A percentile compares a stretch with the other conserved stretches of the same genome.
phyloP scores from a whole-genome alignment of 192 early-diverging fungal genomes.

The Entomortierella parvispora region DNA sequence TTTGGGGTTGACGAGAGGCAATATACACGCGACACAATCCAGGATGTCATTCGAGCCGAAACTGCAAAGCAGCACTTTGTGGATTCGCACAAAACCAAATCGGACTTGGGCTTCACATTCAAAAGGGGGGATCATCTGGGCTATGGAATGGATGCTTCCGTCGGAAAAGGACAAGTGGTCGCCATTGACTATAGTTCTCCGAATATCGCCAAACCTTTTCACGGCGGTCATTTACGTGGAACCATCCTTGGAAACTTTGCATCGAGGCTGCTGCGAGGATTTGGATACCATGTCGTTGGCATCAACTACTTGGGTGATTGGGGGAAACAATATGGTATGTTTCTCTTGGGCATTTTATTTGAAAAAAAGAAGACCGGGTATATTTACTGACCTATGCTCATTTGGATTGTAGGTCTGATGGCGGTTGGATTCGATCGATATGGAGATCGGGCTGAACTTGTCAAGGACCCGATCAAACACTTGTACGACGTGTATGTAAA shows the following conservation, averaged over 20 bases:
- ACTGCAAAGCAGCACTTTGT: constrained; percentile 7
- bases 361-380: no score
- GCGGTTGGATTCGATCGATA: constrained; percentile 88
- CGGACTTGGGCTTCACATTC: not conserved
- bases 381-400: no score
- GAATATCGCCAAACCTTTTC: constrained; percentile 98
- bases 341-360: no score
- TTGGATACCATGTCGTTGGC: constrained; percentile 82
- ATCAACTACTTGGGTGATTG: constrained; percentile 99
- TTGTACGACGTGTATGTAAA: constrained; percentile 91
- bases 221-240: constrained; percentile 94
- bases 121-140: constrained; percentile 16
- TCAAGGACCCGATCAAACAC: constrained; percentile 85
- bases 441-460: constrained; percentile 74
- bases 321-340: constrained; percentile 96
- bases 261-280: constrained; percentile 76
- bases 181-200: constrained; percentile 94
- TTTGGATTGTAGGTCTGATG: constrained; percentile 74
- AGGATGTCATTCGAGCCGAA: constrained; percentile 58
- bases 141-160: constrained; percentile 66
- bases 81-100: not conserved
- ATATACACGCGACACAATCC: constrained; percentile 62
- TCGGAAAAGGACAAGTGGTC: constrained; percentile 70
- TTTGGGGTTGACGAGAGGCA: constrained; percentile 66
- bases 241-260: constrained; percentile 97